Evolutionary conservation across 345 rosid genomes (phyloP), one percentile per base, ranked within the genome.

Genomic region (Brassica incana): DNA sequence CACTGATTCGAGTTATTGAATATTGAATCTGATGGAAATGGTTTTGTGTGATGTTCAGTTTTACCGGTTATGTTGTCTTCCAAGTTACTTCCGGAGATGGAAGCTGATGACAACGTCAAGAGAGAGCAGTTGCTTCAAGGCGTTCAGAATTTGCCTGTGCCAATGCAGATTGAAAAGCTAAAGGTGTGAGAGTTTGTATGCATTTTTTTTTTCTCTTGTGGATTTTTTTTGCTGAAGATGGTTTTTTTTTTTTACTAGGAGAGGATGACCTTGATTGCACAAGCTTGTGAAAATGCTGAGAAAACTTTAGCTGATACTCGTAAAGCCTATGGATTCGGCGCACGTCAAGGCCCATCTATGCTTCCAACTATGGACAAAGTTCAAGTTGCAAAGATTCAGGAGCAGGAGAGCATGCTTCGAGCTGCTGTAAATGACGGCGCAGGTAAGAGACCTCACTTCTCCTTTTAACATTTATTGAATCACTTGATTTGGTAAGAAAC

Each of bases 1-100:
- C 58, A n/a, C 2, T 50, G 20, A 6, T 50, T 50, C 0, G 15
- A 1, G 1, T 50, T 54, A 16, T 52, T 15, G 52, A 27, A 10
- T 65, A 27, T 4, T n/a, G 58, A 50, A 50, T n/a, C 18, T 50
- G 36, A 45, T 72, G 45, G 52, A 72, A 62, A 35, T 68, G 10
- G 40, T 30, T 79, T 78, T 5, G 0, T 50, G 15, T 80, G 73
- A n/a, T 72, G 66, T 80, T 73, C 86, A 95, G 97, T 92, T 84
- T 85, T 93, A 45, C 99, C 98, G 0, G 97, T 96, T 80, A 96
- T 93, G 99, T 82, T 96, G 67, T 93, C 99, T 18, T 88, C 99
- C 2, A 96, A 96, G 83, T 81, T 91, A 83, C 83, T 96, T 40
- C 97, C 97, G 4, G 97, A 93, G 88, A 96, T 93, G 95, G 99